Conservation (phyloP, 2,329 filamentous ascomycete species). For the Talaromyces islandicus region DNA sequence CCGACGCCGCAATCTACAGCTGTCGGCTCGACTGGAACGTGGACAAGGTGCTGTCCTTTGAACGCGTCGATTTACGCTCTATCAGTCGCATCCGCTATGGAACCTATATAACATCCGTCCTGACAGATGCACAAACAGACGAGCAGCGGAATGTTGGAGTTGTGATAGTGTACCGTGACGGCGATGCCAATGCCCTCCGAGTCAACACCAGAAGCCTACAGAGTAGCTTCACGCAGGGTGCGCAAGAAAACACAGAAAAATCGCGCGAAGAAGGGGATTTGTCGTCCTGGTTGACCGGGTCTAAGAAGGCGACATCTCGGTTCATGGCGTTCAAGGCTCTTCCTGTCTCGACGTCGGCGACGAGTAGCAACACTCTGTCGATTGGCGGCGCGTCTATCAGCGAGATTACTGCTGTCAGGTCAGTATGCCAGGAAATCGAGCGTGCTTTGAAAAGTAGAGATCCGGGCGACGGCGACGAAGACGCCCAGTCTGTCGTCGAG, state of each 20-base stretch:
- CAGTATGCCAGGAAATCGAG: slow-evolving; percentile 71
- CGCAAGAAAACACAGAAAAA: slow-evolving; percentile 20
- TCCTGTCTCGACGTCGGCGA: slow-evolving; percentile 28
- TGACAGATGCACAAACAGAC: slow-evolving; percentile 71
- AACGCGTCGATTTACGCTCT: slow-evolving; percentile 72
- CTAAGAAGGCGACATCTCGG: slow-evolving; percentile 22
- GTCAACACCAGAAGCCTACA: slow-evolving; percentile 78
- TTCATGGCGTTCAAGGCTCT: slow-evolving; percentile 40
- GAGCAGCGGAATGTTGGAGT: slow-evolving; percentile 78
- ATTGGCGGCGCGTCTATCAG: slow-evolving; percentile 23
- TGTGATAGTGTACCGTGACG: slow-evolving; percentile 68
- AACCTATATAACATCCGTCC: slow-evolving; percentile 83
- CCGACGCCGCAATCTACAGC: slow-evolving; percentile 76
- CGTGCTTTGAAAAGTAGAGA: slow-evolving; percentile 53
- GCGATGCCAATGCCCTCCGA: slow-evolving; percentile 64
- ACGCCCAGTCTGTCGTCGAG: slow-evolving; percentile 39
- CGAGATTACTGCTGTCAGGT: slow-evolving; percentile 52
- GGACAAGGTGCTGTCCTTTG: slow-evolving; percentile 90
- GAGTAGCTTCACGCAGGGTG: slow-evolving; percentile 48
- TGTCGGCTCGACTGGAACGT: slow-evolving; percentile 92
- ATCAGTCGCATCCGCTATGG: slow-evolving; percentile 70
- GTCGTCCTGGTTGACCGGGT: slow-evolving; percentile 34
- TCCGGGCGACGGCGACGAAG: slow-evolving; percentile 34
- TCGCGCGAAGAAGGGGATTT: slow-evolving; percentile 35
- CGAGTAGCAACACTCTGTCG: slow-evolving; percentile 9